Base-by-base conservation (phyloP, 768 basidiomycete genomes). In the Boletus rubescentipes region DNA sequence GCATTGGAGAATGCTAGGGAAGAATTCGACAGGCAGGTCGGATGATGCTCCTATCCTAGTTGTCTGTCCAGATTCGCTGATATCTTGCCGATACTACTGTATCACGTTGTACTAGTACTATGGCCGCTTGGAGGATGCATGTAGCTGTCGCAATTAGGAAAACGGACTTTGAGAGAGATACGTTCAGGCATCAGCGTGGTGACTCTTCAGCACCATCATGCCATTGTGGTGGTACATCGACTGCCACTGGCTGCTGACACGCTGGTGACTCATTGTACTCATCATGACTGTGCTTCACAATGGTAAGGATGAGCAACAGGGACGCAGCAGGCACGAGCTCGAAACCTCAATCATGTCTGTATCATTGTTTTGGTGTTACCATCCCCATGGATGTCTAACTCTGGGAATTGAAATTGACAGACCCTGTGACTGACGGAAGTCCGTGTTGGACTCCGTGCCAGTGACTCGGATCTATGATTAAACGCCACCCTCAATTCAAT, bases 21-120 rank as follows among this genome's bases (percentile, higher is more conserved):
- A 47, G 54, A 58, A 43, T 47, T 65, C 15, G 39, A 54, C 12
- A 54, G n/a, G 31, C 47, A 34, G 30, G 26, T 23, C 8, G 26
- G 35, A 20, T 15, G 29, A 18, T 18, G 16, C 18, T 12, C 26
- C 44, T 32, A 46, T 26, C 26, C n/a, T 23, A 11, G 12, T 29
- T 15, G 23, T 35, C 11, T 35, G 5, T 18, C 30, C 49, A 1
- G 32, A 29, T n/a, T 39, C 9, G 4, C 59, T 12, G 26, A 30
- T 26, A 26, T 23, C 39, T 42, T 49, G 9, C 12, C 26, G 46
- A 42, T 34, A 32, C 41, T 46, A 35, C 30, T 20, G 21, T 43
- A 44, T 45, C 49, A 59, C 29, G 23, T 26, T 26, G 26, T 41
- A 36, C 5, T 5, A 26, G 26, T 41, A 36, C 5, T 5, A 26